A percentile compares a stretch with the other conserved stretches of the same genome.
These are phyloP conservation scores for Boletus reticuloceps DNA, from an alignment of 768 basidiomycete species.

Conservation along the genomic window DNA sequence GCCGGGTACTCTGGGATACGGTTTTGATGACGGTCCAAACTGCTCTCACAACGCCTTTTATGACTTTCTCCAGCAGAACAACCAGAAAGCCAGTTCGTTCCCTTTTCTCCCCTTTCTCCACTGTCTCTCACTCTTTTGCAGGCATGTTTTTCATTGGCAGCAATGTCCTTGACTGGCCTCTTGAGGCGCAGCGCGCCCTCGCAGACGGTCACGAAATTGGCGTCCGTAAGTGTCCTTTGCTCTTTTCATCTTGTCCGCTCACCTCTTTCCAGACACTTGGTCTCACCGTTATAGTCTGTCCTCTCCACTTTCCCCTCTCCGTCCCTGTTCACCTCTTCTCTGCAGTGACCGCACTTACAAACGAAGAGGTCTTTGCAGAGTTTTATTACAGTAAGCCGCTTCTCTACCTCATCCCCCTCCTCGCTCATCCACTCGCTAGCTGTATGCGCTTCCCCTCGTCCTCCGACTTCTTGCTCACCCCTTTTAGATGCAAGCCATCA, in stretches of 20 bases:
- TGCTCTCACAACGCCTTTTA: constrained; percentile 66
- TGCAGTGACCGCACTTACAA: constrained; percentile 61
- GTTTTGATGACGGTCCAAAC: constrained; percentile 65
- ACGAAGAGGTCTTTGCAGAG: constrained; percentile 71
- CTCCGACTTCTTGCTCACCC: neutral
- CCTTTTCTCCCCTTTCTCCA: no score
- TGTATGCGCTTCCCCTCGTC: constrained; percentile 10
- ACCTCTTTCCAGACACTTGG: constrained; percentile 26
- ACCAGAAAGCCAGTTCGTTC: constrained; percentile 52
- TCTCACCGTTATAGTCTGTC: constrained; percentile 46
- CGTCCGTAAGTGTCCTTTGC: constrained; percentile 44
- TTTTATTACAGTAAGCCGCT: constrained; percentile 62
- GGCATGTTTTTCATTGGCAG: constrained; percentile 65
- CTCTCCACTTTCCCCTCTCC: neutral
- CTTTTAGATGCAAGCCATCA: constrained; percentile 48
- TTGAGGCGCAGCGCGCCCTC: constrained; percentile 52
- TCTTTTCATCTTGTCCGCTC: neutral
- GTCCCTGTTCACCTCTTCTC: neutral
- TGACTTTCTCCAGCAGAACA: constrained; percentile 46
- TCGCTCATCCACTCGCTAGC: constrained; percentile 17
- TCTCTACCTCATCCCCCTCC: neutral
- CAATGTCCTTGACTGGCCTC: constrained; percentile 54
- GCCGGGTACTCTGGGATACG: constrained; percentile 57
- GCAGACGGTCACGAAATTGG: constrained; percentile 61
- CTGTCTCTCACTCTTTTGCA: constrained; percentile 15